Conservation (phyloP, 208 protist species). For the Leishmania guyanensis region DNA sequence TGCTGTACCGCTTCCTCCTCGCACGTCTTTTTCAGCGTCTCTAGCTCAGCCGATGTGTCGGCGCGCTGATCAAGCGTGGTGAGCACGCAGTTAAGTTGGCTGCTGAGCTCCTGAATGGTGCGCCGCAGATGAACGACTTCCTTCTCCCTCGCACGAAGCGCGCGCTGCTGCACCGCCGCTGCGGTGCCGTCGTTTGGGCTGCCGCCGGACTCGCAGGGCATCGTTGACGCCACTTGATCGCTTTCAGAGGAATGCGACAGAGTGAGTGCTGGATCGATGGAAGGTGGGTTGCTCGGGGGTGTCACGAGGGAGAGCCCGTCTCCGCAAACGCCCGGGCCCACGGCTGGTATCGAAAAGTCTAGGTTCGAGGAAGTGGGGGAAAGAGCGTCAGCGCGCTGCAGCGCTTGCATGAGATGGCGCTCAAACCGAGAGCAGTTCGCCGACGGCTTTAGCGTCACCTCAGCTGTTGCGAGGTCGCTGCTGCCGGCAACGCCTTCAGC, state of each 20-base stretch:
- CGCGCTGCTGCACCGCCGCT: background rate
- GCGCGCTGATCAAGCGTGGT: conserved; percentile 61
- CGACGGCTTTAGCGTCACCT: background rate
- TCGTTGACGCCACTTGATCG: background rate
- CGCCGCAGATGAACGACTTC: conserved; percentile 60
- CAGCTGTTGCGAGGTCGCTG: background rate
- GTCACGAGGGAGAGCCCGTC: background rate
- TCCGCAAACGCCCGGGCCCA: background rate
- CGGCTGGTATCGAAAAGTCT: background rate
- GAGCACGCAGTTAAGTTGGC: conserved; percentile 51
- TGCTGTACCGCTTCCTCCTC: conserved; percentile 33
- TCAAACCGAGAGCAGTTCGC: conserved; percentile 8
- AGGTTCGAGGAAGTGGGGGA: background rate
- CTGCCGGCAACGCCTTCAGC: background rate
- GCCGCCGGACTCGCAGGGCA: background rate
- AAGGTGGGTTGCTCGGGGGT: background rate
- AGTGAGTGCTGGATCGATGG: background rate
- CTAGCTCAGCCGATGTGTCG: conserved; percentile 49
- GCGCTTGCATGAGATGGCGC: background rate
- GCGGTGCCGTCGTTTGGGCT: background rate
- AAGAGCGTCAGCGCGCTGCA: conserved; percentile 1
- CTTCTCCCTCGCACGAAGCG: conserved; percentile 32
- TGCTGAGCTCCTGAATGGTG: conserved; percentile 58
- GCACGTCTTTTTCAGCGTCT: conserved; percentile 35
- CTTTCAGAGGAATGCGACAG: background rate